Base-by-base conservation (phyloP, 129 eudicot species). In the Arctium minus region DNA sequence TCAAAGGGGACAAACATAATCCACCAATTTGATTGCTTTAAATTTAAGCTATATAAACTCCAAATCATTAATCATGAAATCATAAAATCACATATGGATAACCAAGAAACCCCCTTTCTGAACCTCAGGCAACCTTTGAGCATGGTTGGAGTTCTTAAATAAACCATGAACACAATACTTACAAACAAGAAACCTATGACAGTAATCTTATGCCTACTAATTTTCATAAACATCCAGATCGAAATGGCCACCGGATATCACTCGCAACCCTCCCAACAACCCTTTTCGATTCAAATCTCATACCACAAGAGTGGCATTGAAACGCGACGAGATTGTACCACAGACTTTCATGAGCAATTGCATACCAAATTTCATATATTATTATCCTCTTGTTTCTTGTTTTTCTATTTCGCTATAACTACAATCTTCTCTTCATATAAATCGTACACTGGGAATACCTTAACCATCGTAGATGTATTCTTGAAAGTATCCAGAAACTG, bases 351-450 rank as follows among this genome's bases (percentile, higher is more conserved):
- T 33, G 46, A 44, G 70, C 83, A 9, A 80, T n/a, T 8, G 15
- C 22, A 6, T 29, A 44, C 39, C 40, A 71, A 70, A 10, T 35
- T 1, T 18, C 18, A 18, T 3, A 48, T 70, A 33, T 32, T 48
- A 32, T 1, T 80, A 50, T 11, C 3, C 76, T 81, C 77, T 0
- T 80, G 75, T 65, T 35, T 72, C 83, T 77, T 56, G 35, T 86
- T 73, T 27, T 37, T 74, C 3, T 79, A 17, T 78, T 79, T 70
- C 12, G 32, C 65, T 31, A 72, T 74, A 35, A 9, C 62, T 17
- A 78, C 86, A 67, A 50, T 82, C 71, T 13, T 77, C 72, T 83
- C 82, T 5, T 83, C 87, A 0, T 79, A 68, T 53, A 86, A 79
- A 56, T 78, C 89, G 62, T 83, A 82, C 68, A 80, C 56, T 0